phyloP scores from a whole-genome alignment of 2,329 filamentous ascomycete genomes.

The Exophiala bonariae region DNA sequence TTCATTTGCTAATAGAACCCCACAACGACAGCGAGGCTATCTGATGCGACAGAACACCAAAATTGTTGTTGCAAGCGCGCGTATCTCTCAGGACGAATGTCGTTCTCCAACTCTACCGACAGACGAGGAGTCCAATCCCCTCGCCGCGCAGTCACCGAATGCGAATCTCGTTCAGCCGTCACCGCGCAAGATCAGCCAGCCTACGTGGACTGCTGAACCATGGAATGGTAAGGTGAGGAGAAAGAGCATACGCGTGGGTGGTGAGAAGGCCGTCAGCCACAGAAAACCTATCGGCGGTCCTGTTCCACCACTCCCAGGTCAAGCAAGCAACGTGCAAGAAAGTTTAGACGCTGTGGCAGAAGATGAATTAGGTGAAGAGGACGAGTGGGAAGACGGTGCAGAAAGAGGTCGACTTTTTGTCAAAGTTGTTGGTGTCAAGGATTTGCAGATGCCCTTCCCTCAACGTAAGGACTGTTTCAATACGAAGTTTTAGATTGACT shows the following conservation, averaged over 20 bases:
- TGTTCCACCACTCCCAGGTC: conserved; percentile 81
- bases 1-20: conserved; percentile 63
- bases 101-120: conserved; percentile 16
- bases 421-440: conserved; percentile 98
- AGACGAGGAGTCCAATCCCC: conserved; percentile 40
- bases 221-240: conserved; percentile 84
- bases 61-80: conserved; percentile 83
- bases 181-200: conserved; percentile 76
- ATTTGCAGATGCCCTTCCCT: conserved; percentile 86
- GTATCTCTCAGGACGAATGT: conserved; percentile 62
- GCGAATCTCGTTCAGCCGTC: conserved; percentile 45
- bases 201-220: conserved; percentile 94
- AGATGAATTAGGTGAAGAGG: conserved; percentile 60
- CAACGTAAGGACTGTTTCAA: conserved; percentile 66
- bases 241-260: conserved; percentile 60
- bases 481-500: conserved; percentile 23
- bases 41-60: conserved; percentile 99
- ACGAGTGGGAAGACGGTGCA: conserved; percentile 68
- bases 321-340: conserved; percentile 73
- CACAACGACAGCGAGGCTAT: conserved; percentile 84
- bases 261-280: conserved; percentile 53
- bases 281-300: conserved; percentile 64
- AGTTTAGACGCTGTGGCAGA: conserved; percentile 67
- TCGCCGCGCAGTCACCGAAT: conserved; percentile 32
- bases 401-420: conserved; percentile 93